Conservation (phyloP, 2,329 filamentous ascomycete genomes). For the Epichloe uncinata region DNA sequence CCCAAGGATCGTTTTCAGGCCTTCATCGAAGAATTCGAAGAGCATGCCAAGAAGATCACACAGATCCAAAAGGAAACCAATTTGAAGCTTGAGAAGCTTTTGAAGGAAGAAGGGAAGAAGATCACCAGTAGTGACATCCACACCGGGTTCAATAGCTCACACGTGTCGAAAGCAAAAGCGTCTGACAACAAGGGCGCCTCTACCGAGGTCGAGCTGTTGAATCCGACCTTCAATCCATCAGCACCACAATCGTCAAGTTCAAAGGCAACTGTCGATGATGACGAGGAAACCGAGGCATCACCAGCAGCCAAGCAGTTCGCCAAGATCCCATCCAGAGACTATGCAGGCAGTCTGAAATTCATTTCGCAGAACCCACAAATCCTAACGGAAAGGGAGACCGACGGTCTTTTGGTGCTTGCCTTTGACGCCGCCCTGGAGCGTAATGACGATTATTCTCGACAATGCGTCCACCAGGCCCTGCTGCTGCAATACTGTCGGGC, state of each 20-base stretch:
- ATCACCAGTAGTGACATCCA: conserved; percentile 88
- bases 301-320: conserved; percentile 70
- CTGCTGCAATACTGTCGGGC: conserved; percentile 90
- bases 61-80: conserved; percentile 64
- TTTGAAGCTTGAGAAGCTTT: conserved; percentile 63
- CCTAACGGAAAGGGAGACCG: conserved; percentile 72
- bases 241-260: conserved; percentile 4
- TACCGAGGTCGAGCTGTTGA: conserved; percentile 58
- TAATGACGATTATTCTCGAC: conserved; percentile 61
- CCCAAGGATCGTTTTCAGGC: conserved; percentile 54
- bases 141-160: conserved; percentile 80
- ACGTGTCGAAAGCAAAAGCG: conserved; percentile 51
- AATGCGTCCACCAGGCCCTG: conserved; percentile 87
- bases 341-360: conserved; percentile 59
- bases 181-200: conserved; percentile 33
- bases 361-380: conserved; percentile 68
- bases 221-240: conserved; percentile 38
- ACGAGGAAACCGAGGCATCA: conserved; percentile 63
- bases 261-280: conserved; percentile 40
- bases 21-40: conserved; percentile 66
- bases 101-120: conserved; percentile 74
- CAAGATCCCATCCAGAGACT: conserved; percentile 62
- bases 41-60: conserved; percentile 65
- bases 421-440: conserved; percentile 77
- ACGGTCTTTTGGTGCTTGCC: conserved; percentile 79